Evolutionary conservation across 345 rosid species (phyloP).

Genomic region (Hirschfeldia incana): DNA sequence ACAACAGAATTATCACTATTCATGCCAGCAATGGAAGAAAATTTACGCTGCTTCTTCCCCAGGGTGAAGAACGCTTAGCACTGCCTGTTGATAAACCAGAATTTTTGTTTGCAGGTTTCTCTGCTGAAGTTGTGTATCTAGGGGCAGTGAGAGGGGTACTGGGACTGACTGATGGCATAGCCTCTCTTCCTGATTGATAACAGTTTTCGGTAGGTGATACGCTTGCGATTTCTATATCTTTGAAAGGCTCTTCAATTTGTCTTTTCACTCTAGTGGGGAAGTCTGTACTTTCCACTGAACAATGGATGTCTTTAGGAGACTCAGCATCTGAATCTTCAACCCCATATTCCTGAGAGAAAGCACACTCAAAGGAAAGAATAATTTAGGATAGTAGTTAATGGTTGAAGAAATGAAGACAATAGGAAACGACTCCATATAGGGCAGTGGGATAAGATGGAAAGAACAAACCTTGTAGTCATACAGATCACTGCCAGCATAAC

Average conservation of each 20-base stretch:
- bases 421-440: not conserved
- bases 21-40: conserved; percentile 11
- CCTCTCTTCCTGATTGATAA: conserved; percentile 73
- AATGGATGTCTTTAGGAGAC: conserved; percentile 59
- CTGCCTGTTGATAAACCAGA: conserved; percentile 50
- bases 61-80: conserved; percentile 68
- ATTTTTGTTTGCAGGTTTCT: conserved; percentile 59
- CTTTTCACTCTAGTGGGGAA: conserved; percentile 50
- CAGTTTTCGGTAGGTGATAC: conserved; percentile 61
- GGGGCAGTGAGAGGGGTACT: conserved; percentile 54
- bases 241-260: conserved; percentile 51
- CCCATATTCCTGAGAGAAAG: conserved; percentile 65
- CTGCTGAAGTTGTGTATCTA: conserved; percentile 58
- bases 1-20: conserved; percentile 6
- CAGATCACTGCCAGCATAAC: conserved; percentile 78
- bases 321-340: conserved; percentile 81
- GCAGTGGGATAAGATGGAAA: conserved; percentile 24
- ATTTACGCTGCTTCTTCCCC: conserved; percentile 92
- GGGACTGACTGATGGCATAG: conserved; percentile 65
- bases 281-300: conserved; percentile 51
- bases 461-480: conserved; percentile 81
- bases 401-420: conserved; percentile 22
- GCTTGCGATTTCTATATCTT: conserved; percentile 54
- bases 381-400: not conserved
- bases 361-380: conserved; percentile 6